Conservation (phyloP, 2,329 filamentous ascomycete species). For the Pleurostoma richardsiae region DNA sequence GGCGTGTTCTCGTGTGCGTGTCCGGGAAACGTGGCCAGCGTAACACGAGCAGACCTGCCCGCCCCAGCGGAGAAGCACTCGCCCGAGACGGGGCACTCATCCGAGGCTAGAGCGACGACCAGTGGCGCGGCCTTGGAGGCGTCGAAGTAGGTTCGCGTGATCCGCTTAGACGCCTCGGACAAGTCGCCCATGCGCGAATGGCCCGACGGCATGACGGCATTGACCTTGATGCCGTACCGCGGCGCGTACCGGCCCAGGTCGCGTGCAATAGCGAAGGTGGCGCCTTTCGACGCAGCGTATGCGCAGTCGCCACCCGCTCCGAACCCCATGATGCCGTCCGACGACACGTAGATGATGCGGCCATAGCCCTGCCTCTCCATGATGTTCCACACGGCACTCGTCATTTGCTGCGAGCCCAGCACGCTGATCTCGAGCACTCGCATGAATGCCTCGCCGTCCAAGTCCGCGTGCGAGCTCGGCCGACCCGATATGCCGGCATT, state of each 20-base stretch:
- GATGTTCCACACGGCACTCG: constrained; percentile 33
- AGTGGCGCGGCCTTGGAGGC: no score
- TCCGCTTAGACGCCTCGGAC: no score
- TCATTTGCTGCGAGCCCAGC: constrained; percentile 36
- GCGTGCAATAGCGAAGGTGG: constrained; percentile 2
- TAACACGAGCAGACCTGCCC: no score
- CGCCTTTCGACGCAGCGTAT: constrained; percentile 9
- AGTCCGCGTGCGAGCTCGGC: constrained; percentile 28
- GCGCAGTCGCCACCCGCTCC: constrained; percentile 11
- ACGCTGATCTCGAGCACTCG: constrained; percentile 33
- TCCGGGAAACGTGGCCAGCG: no score
- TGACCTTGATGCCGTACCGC: constrained; percentile 12
- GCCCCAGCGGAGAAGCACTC: no score
- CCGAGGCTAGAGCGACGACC: no score
- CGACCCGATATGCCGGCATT: constrained; percentile 37
- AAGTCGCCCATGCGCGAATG: no score
- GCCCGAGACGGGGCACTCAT: no score
- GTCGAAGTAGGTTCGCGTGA: no score
- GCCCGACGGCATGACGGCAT: constrained; percentile 7
- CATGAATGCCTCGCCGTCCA: constrained; percentile 32
- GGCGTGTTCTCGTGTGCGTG: no score
- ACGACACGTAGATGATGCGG: constrained; percentile 34
- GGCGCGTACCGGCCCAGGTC: constrained; percentile 8
- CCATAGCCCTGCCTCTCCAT: constrained; percentile 20
- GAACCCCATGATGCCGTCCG: constrained; percentile 21